Conservation (phyloP, 2,329 filamentous ascomycete species). For the Aspergillus ochraceus region DNA sequence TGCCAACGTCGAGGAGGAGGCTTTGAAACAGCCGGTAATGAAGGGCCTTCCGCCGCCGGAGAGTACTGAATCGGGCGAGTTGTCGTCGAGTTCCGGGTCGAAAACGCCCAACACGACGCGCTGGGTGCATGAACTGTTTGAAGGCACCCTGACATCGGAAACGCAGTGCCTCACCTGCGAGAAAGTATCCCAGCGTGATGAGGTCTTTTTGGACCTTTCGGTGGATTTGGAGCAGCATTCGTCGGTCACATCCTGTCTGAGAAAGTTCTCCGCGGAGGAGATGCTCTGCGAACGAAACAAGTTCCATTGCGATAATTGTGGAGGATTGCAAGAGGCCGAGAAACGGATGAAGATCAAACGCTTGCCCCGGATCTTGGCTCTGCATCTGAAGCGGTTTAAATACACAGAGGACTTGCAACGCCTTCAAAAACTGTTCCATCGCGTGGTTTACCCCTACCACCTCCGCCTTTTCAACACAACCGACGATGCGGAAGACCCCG, state of each 20-base stretch:
- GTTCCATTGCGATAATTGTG: slow-evolving; percentile 97
- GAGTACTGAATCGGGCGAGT: slow-evolving; percentile 44
- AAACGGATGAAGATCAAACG: slow-evolving; percentile 99
- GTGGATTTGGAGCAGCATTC: slow-evolving; percentile 95
- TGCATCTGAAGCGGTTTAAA: slow-evolving; percentile 97
- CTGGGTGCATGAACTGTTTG: slow-evolving; percentile 97
- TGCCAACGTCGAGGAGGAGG: slow-evolving; percentile 86
- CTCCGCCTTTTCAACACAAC: slow-evolving; percentile 96
- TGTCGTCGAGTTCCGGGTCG: slow-evolving; percentile 52
- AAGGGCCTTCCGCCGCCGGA: slow-evolving; percentile 55
- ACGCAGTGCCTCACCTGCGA: slow-evolving; percentile 96
- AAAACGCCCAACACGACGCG: slow-evolving; percentile 68
- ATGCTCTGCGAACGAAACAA: slow-evolving; percentile 99
- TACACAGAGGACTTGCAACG: slow-evolving; percentile 95
- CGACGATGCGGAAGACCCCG: slow-evolving; percentile 89
- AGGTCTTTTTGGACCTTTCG: slow-evolving; percentile 92
- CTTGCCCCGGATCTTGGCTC: slow-evolving; percentile 82
- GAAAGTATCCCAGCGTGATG: slow-evolving; percentile 89
- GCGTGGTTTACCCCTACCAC: slow-evolving; percentile 96
- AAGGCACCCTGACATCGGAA: slow-evolving; percentile 91
- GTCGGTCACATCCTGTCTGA: slow-evolving; percentile 90
- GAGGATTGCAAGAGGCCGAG: slow-evolving; percentile 93
- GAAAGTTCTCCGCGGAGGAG: slow-evolving; percentile 96
- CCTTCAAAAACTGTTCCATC: slow-evolving; percentile 92
- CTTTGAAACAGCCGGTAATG: slow-evolving; percentile 44